These are phyloP conservation scores for Rhizopogon vinicolor DNA, from an alignment of 768 basidiomycete species.

Conservation along the genomic window DNA sequence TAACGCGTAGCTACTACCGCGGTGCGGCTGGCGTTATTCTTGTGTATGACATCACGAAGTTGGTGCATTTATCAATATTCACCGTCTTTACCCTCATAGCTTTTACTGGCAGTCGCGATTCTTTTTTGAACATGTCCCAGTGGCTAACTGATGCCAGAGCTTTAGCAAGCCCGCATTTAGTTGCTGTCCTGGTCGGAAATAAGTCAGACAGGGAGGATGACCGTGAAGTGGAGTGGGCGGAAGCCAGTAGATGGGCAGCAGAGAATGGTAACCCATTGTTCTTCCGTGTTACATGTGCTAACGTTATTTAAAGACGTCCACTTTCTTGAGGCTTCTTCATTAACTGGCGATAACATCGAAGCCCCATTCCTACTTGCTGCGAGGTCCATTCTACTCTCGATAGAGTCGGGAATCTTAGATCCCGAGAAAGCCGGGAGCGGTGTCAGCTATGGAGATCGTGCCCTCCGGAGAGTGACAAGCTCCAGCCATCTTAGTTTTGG, in stretches of 20 bases:
- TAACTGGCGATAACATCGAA: constrained; percentile 91
- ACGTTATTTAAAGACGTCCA: constrained; percentile 61
- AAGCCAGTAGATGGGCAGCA: constrained; percentile 93
- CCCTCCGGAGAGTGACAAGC: constrained; percentile 85
- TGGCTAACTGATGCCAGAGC: constrained; percentile 96
- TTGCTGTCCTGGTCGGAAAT: constrained; percentile 89
- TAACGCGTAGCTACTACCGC: constrained; percentile 94
- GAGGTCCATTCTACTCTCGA: constrained; percentile 81
- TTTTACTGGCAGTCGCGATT: constrained; percentile 60
- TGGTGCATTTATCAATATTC: constrained; percentile 15
- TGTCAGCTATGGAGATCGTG: constrained; percentile 94
- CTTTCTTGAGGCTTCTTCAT: constrained; percentile 89
- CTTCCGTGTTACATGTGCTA: constrained; percentile 4
- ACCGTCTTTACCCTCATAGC: background rate
- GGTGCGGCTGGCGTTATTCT: constrained; percentile 90
- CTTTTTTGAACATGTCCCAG: constrained; percentile 75
- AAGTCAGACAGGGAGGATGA: constrained; percentile 95
- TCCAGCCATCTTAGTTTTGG: constrained; percentile 88
- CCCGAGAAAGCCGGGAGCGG: constrained; percentile 95
- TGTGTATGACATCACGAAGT: constrained; percentile 93
- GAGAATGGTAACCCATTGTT: constrained; percentile 67
- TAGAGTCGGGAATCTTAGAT: constrained; percentile 87
- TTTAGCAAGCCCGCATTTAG: constrained; percentile 86
- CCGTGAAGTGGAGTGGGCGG: constrained; percentile 91
- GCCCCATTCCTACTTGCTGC: constrained; percentile 89